Conservation (phyloP, 345 rosid species). For the Corymbia maculata region DNA sequence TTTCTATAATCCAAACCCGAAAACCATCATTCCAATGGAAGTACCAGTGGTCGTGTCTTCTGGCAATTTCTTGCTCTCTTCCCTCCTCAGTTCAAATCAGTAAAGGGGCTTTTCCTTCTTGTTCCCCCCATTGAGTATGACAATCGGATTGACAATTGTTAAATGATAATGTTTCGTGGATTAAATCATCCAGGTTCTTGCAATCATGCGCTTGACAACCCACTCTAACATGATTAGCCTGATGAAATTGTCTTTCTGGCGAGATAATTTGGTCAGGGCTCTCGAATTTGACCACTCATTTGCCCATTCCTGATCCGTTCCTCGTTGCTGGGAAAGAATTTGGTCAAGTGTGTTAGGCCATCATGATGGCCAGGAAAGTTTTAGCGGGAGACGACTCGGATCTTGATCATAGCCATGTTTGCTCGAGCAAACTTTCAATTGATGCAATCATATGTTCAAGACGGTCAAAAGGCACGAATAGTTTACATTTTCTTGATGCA, state of each 20-base stretch:
- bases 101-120: background rate
- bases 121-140: background rate
- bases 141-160: background rate
- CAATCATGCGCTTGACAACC: background rate
- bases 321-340: background rate
- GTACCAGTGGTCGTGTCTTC: background rate
- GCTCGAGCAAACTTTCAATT: background rate
- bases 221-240: background rate
- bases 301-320: background rate
- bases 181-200: background rate
- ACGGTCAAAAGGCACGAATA: background rate
- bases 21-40: background rate
- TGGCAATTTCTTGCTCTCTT: background rate
- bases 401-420: background rate
- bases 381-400: background rate
- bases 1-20: background rate
- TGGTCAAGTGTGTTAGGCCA: background rate
- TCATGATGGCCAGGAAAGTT: background rate
- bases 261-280: background rate
- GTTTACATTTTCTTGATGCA: background rate
- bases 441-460: background rate
- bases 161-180: background rate
- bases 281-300: background rate
- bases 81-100: background rate
- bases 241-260: background rate